Conservation (phyloP, 2,329 filamentous ascomycete genomes). For the Sporothrix pseudoabietina region DNA sequence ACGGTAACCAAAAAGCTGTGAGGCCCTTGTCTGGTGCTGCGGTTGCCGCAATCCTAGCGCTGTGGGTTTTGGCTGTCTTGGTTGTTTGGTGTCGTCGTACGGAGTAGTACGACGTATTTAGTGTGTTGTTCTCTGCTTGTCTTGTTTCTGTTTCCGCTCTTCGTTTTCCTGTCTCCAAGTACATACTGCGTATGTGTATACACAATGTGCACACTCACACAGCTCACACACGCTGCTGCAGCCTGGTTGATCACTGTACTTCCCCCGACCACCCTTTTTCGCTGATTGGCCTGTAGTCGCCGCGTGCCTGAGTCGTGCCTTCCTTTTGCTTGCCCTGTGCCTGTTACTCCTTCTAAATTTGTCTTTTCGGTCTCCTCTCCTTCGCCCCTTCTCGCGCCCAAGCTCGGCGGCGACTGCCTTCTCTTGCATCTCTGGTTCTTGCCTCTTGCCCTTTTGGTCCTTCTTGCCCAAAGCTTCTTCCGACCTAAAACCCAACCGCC, state of each 20-base stretch:
- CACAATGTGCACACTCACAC: too few species aligned
- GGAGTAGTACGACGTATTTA: too few species aligned
- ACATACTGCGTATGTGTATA: too few species aligned
- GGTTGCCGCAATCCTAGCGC: slow-evolving; percentile 27
- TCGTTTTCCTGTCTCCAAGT: not conserved
- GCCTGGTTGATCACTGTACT: slow-evolving; percentile 4
- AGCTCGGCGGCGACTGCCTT: slow-evolving; percentile 8
- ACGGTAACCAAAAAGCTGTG: slow-evolving; percentile 26
- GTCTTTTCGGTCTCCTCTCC: not conserved
- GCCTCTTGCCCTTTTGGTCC: not conserved
- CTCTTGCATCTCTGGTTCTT: not conserved
- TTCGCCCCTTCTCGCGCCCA: not conserved
- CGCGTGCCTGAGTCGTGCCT: slow-evolving; percentile 16
- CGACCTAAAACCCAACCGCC: slow-evolving; percentile 6
- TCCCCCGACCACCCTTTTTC: not conserved
- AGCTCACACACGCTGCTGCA: not conserved
- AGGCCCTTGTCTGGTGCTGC: slow-evolving; percentile 21
- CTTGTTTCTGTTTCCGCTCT: not conserved
- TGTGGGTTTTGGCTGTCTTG: slow-evolving; percentile 22
- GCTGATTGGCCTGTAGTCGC: not conserved
- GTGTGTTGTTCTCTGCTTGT: not conserved
- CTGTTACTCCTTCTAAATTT: slow-evolving; percentile 23
- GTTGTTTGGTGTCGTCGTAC: not conserved
- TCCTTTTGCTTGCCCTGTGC: slow-evolving; percentile 13
- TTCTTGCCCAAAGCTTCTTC: not conserved